phyloP scores from a whole-genome alignment of 1,284 basidiomycete genomes.

The Ustanciosporium gigantosporum region DNA sequence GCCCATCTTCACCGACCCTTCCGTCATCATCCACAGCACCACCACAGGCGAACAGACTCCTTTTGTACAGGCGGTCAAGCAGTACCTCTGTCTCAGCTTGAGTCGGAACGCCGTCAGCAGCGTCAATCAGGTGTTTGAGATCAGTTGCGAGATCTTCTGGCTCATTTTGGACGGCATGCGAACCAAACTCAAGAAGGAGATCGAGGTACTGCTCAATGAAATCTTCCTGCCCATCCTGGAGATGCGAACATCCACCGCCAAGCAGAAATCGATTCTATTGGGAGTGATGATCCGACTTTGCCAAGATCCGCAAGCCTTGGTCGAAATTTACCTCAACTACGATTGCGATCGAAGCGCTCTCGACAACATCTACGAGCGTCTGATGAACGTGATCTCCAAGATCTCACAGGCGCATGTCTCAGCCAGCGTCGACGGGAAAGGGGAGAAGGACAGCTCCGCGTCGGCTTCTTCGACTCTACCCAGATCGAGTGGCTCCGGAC shows the following conservation, averaged over 20 bases:
- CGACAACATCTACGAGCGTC: slow-evolving; percentile 60
- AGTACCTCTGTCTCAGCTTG: slow-evolving; percentile 77
- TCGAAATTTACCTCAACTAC: slow-evolving; percentile 61
- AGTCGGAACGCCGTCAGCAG: slow-evolving; percentile 95
- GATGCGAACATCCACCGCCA: slow-evolving; percentile 93
- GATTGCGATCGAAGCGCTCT: slow-evolving; percentile 60
- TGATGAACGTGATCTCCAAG: slow-evolving; percentile 57
- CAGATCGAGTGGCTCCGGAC: slow-evolving; percentile 12
- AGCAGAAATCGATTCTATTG: slow-evolving; percentile 65
- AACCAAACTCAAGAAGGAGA: slow-evolving; percentile 99
- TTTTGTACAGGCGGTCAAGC: slow-evolving; percentile 61
- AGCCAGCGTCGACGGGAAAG: slow-evolving; percentile 18
- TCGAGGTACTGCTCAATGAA: slow-evolving; percentile 95
- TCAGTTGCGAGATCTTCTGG: slow-evolving; percentile 99
- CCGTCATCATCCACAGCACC: slow-evolving; percentile 56
- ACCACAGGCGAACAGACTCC: slow-evolving; percentile 57
- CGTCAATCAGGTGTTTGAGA: slow-evolving; percentile 94
- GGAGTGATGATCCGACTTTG: slow-evolving; percentile 56
- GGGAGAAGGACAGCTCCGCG: slow-evolving; percentile 16
- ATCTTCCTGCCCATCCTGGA: slow-evolving; percentile 99
- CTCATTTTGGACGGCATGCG: slow-evolving; percentile 88
- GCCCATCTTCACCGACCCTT: slow-evolving; percentile 54
- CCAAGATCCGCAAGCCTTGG: slow-evolving; percentile 57
- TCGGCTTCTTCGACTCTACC: slow-evolving; percentile 10
- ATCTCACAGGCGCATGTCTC: slow-evolving; percentile 50